Evolutionary conservation across 73 alveolate species (phyloP), one percentile per base, ranked within the genome.

Genomic region (Paramecium sonneborni): DNA sequence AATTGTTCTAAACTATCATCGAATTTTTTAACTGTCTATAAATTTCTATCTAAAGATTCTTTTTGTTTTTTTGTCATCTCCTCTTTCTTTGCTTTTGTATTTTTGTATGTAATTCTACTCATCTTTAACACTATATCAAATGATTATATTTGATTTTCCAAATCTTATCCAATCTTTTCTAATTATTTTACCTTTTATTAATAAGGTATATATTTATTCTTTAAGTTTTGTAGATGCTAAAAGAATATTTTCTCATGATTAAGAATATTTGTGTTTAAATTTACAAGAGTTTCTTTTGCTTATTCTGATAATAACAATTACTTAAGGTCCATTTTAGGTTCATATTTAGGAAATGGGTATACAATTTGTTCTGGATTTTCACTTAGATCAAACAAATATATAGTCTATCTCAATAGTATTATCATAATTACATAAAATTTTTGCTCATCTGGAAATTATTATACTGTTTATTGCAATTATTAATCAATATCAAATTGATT

Each of bases 131-230:
- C 34, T 8, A 79, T 34, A 24, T 79, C 90, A 41, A 79, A 79
- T 23, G 90, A 79, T 43, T 79, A 79, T 11, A 79, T 46, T 44
- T 79, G n/a, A 79, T 79, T 79, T 79, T 79, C 90, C 6, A 79
- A 24, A 21, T 79, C 90, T 46, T 79, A 6, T 11, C 69, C 37
- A 30, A 41, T 23, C 43, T 44, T 79, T 44, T 79, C 90, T 18
- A 79, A 23, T 21, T 20, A 14, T 26, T 79, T 79, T 8, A 79
- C 44, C 28, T 79, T 79, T 23, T 39, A 43, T 20, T 79, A 46
- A 79, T 39, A 79, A 24, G 90, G 90, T 9, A 43, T 39, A 12
- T 79, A 46, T 39, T 79, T 79, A 24, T 23, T 39, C 48, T 46
- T 79, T 14, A 79, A 30, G 18, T 79, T 79, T 79, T 43, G 18